A percentile compares a stretch with the other conserved stretches of the same genome.
Evolutionary conservation across 2,329 filamentous ascomycete genomes (phyloP).

Genomic region (Calonectria naviculata): DNA sequence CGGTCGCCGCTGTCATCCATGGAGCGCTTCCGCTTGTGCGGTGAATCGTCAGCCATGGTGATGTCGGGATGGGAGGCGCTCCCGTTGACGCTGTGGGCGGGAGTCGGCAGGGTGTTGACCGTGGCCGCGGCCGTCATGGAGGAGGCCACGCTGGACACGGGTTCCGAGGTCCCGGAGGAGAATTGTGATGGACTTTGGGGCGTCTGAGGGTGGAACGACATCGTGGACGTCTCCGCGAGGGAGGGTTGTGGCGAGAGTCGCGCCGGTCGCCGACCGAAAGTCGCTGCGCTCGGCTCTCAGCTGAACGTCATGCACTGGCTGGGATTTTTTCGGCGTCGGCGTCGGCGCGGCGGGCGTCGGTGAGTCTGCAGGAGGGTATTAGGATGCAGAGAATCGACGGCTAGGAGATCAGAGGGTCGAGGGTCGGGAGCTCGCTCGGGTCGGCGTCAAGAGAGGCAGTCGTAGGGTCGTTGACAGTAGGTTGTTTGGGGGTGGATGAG

Average conservation of each 20-base stretch:
- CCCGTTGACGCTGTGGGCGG: slow-evolving; percentile 72
- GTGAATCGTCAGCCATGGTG: slow-evolving; percentile 62
- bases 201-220: slow-evolving; percentile 76
- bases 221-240: slow-evolving; percentile 57
- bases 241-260: slow-evolving; percentile 45
- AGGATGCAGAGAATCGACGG: slow-evolving; percentile 25
- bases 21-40: slow-evolving; percentile 71
- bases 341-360: slow-evolving; percentile 30
- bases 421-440: slow-evolving; percentile 39
- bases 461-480: slow-evolving; percentile 39
- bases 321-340: slow-evolving; percentile 39
- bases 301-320: slow-evolving; percentile 46
- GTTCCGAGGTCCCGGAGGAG: slow-evolving; percentile 66
- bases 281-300: slow-evolving; percentile 47
- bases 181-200: slow-evolving; percentile 75
- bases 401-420: slow-evolving; percentile 31
- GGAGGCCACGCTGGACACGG: slow-evolving; percentile 60
- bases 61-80: slow-evolving; percentile 58
- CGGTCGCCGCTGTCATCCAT: slow-evolving; percentile 67
- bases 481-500: slow-evolving; percentile 42
- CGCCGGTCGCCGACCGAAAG: slow-evolving; percentile 46
- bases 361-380: slow-evolving; percentile 17
- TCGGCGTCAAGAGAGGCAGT: slow-evolving; percentile 36
- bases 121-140: slow-evolving; percentile 63
- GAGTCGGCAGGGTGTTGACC: slow-evolving; percentile 68